Conservation (phyloP, 2,329 filamentous ascomycete species). For the Trichoderma breve region DNA sequence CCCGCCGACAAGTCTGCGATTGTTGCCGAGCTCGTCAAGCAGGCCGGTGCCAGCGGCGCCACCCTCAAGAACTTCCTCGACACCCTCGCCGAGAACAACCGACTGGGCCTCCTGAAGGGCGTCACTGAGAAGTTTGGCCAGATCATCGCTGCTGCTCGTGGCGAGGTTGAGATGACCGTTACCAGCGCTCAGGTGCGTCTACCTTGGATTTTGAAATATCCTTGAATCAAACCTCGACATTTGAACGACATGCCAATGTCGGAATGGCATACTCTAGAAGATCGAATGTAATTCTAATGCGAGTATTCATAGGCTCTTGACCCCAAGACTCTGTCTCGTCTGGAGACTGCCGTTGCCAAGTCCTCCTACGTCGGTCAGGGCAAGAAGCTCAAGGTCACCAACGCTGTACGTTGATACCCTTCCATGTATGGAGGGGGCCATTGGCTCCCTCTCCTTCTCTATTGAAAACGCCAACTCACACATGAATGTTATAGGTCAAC, state of each 20-base stretch:
- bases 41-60: slow-evolving; percentile 69
- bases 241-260: not conserved
- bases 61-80: slow-evolving; percentile 92
- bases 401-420: slow-evolving; percentile 60
- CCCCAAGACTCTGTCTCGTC: slow-evolving; percentile 76
- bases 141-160: slow-evolving; percentile 83
- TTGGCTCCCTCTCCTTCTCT: not conserved
- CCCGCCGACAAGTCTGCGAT: slow-evolving; percentile 80
- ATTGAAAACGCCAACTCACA: not conserved
- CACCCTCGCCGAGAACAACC: slow-evolving; percentile 94
- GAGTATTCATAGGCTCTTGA: slow-evolving; percentile 66
- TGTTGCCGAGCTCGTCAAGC: slow-evolving; percentile 83
- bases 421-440: not conserved
- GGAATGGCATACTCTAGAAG: not conserved
- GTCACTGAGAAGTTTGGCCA: slow-evolving; percentile 83
- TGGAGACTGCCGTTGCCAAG: slow-evolving; percentile 87
- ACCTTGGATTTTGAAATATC: not conserved
- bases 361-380: slow-evolving; percentile 82
- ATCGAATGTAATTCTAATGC: slow-evolving; percentile 25
- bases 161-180: slow-evolving; percentile 90
- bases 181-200: slow-evolving; percentile 82
- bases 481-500: slow-evolving; percentile 65
- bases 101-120: slow-evolving; percentile 75
- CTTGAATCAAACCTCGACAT: not conserved
- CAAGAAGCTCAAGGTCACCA: slow-evolving; percentile 97